phyloP scores from a whole-genome alignment of 2,329 filamentous ascomycete genomes.

The Pseudonectria buxi region DNA sequence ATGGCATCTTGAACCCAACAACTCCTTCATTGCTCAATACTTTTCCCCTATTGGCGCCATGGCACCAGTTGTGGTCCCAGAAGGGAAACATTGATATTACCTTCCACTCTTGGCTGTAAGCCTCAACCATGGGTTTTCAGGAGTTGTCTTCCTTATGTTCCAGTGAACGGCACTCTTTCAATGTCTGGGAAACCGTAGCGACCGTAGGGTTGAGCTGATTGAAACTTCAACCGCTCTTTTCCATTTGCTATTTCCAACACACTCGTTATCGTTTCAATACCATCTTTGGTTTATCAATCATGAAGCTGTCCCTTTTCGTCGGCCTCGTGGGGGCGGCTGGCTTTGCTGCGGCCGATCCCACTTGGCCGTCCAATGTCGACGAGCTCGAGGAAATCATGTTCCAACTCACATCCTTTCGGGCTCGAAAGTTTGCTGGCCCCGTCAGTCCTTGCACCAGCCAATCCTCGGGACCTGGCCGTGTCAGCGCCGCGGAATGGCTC shows the following conservation, averaged over 20 bases:
- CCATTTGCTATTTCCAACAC: background rate
- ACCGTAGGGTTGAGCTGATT: too few relatives aligned
- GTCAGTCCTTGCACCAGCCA: slow-evolving; percentile 52
- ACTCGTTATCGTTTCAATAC: background rate
- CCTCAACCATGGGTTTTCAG: too few relatives aligned
- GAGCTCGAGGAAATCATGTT: slow-evolving; percentile 60
- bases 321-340: slow-evolving; percentile 31
- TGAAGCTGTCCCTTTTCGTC: slow-evolving; percentile 15
- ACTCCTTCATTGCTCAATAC: too few relatives aligned
- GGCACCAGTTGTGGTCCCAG: too few relatives aligned
- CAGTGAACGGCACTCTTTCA: too few relatives aligned
- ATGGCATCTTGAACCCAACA: too few relatives aligned
- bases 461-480: slow-evolving; percentile 45
- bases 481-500: slow-evolving; percentile 56
- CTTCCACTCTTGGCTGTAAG: too few relatives aligned
- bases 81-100: too few relatives aligned
- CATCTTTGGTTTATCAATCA: background rate
- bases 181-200: too few relatives aligned
- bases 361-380: slow-evolving; percentile 54
- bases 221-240: background rate
- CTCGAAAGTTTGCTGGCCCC: slow-evolving; percentile 48
- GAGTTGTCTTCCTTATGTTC: too few relatives aligned
- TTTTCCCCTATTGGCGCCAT: too few relatives aligned
- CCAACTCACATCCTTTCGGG: slow-evolving; percentile 47
- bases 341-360: slow-evolving; percentile 39